Base-by-base conservation (phyloP, 164 flowering plant genomes). In the Vitis rupestris region DNA sequence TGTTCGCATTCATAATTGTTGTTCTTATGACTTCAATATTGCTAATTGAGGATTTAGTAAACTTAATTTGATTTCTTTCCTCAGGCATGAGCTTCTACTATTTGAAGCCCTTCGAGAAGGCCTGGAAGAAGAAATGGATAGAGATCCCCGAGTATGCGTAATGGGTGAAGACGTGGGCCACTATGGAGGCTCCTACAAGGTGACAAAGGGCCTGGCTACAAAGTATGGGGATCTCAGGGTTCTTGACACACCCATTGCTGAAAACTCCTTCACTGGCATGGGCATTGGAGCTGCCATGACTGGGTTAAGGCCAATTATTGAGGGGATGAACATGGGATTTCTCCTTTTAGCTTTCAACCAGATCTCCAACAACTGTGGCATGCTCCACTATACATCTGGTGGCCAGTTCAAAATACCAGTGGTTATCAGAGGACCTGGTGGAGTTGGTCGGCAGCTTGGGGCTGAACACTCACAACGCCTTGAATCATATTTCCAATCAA, bases 241-340 rank as follows among this genome's bases (percentile, higher is more conserved):
- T 55, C 93, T 92, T 44, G 98, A 92, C 72, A 92, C 97, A 9
- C 98, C 98, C 53, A 92, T 92, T 77, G 94, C 93, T 47, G 98
- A 92, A 77, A 92, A 93, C 72, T 86, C 98, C 30, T 93, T 93
- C 83, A 91, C 94, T 3, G 97, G 97, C 59, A 93, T 93, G 98
- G 98, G 79, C n/a, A 81, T 93, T 61, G 98, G 98, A 48, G 93
- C 98, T 60, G 97, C 98, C 68, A 93, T 93, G 98, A 91, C 90
- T 5, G 97, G 98, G 61, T 84, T 93, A 51, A 76, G 98, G 65
- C 97, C 97, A 14, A 66, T 93, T 31, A 73, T 93, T 44, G 98
- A 93, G 72, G 98, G 94, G 61, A 90, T 92, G 98, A 92, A 92
- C 76, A 92, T 92, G 98, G 98, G 97, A 23, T 92, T 92, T 78